phyloP scores from a whole-genome alignment of 1,284 basidiomycete species.

The Afroboletus lepidellus region DNA sequence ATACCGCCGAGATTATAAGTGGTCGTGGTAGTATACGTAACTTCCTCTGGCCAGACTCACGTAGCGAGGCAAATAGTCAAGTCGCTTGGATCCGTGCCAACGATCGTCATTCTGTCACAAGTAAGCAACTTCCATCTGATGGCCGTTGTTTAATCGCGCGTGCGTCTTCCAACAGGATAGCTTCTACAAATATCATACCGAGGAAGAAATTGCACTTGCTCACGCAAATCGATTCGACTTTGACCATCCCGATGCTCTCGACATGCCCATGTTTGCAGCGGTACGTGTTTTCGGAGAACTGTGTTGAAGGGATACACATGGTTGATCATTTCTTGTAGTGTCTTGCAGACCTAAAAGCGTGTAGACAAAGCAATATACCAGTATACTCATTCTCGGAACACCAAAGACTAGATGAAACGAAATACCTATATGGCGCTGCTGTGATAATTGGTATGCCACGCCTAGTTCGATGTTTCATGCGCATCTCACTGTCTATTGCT shows the following conservation, averaged over 20 bases:
- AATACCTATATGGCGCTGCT: conserved; percentile 94
- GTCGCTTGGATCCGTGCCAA: conserved; percentile 80
- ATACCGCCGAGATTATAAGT: conserved; percentile 19
- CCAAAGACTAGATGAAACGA: conserved; percentile 81
- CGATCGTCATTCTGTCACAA: conserved; percentile 86
- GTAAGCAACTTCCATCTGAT: conserved; percentile 35
- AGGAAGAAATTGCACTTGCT: conserved; percentile 79
- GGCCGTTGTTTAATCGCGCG: background rate
- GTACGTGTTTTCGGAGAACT: conserved; percentile 42
- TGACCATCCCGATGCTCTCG: conserved; percentile 92
- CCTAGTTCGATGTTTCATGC: background rate
- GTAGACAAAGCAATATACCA: conserved; percentile 83
- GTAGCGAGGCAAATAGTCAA: conserved; percentile 88
- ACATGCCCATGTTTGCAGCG: conserved; percentile 82
- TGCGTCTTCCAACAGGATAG: conserved; percentile 63
- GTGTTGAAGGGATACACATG: background rate
- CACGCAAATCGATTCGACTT: conserved; percentile 88
- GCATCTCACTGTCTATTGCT: conserved; percentile 1
- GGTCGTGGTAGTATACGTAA: conserved; percentile 13
- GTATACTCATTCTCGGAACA: conserved; percentile 94
- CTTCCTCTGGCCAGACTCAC: conserved; percentile 61
- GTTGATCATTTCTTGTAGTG: conserved; percentile 50
- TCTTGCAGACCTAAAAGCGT: conserved; percentile 79
- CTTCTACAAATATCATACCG: conserved; percentile 84
- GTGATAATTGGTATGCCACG: conserved; percentile 76